Percentiles rank a stretch among this genome's conserved stretches.
These are phyloP conservation scores for Rosa lucieae DNA, from an alignment of 306 rosid species.

Conservation along the genomic window DNA sequence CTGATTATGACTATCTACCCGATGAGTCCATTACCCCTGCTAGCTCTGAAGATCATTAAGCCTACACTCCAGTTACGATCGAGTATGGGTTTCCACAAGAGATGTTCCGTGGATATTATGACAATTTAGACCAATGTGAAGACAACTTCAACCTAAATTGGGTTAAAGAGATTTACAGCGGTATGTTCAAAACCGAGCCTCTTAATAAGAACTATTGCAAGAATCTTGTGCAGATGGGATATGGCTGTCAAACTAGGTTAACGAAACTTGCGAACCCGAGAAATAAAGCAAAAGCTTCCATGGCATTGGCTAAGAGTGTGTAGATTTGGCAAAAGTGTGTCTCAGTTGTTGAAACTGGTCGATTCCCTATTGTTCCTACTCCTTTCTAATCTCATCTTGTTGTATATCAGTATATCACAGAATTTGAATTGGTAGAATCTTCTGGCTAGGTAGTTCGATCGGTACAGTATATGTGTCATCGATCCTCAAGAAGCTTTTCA, in stretches of 20 bases:
- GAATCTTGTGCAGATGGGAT: background rate
- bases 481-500: too few species aligned
- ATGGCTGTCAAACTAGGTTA: background rate
- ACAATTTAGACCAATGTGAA: background rate
- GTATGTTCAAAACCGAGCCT: background rate
- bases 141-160: background rate
- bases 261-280: background rate
- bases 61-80: background rate
- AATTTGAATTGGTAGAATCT: too few species aligned
- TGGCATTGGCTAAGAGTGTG: background rate
- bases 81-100: background rate
- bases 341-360: background rate
- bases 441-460: too few species aligned
- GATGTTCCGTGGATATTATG: background rate
- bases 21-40: background rate
- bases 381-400: background rate
- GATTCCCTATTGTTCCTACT: background rate
- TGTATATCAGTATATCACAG: too few species aligned
- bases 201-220: background rate
- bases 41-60: background rate
- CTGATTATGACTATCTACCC: background rate
- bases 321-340: background rate
- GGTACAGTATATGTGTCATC: too few species aligned
- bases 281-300: background rate
- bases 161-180: background rate